Evolutionary conservation across 192 early-diverging fungal species (phyloP).

Genomic region (Coemansia brasiliensis): DNA sequence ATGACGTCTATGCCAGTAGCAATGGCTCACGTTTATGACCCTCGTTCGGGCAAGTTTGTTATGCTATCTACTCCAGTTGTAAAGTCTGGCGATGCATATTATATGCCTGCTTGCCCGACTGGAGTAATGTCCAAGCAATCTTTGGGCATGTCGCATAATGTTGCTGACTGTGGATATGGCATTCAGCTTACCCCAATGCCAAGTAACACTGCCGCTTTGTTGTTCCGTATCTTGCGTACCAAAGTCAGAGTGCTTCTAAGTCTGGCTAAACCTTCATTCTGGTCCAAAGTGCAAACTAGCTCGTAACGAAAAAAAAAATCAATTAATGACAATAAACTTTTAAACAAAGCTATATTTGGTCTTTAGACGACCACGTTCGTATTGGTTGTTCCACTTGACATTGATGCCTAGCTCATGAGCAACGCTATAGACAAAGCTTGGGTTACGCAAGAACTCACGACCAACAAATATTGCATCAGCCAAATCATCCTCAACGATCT

Average conservation of each 20-base stretch:
- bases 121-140: background rate
- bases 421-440: slow-evolving; percentile 66
- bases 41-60: slow-evolving; percentile 12
- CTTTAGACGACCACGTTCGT: slow-evolving; percentile 42
- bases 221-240: slow-evolving; percentile 7
- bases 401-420: slow-evolving; percentile 65
- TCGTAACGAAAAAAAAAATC: background rate
- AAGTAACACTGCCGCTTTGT: slow-evolving; percentile 5
- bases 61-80: slow-evolving; percentile 6
- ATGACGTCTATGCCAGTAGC: slow-evolving; percentile 5
- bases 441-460: slow-evolving; percentile 68
- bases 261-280: background rate
- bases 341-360: slow-evolving; percentile 24
- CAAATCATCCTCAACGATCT: slow-evolving; percentile 58
- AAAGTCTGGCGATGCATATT: slow-evolving; percentile 21
- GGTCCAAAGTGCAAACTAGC: background rate
- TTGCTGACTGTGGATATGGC: slow-evolving; percentile 18
- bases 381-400: slow-evolving; percentile 62
- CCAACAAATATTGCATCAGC: slow-evolving; percentile 79
- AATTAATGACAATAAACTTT: background rate
- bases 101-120: slow-evolving; percentile 20
- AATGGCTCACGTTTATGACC: slow-evolving; percentile 16
- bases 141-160: no score
- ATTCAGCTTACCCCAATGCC: slow-evolving; percentile 24
- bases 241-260: slow-evolving; percentile 1